Percentiles rank a stretch among this genome's conserved stretches.
phyloP scores from a whole-genome alignment of 305 asterid species.

The Fraxinus xanthoxyloides region DNA sequence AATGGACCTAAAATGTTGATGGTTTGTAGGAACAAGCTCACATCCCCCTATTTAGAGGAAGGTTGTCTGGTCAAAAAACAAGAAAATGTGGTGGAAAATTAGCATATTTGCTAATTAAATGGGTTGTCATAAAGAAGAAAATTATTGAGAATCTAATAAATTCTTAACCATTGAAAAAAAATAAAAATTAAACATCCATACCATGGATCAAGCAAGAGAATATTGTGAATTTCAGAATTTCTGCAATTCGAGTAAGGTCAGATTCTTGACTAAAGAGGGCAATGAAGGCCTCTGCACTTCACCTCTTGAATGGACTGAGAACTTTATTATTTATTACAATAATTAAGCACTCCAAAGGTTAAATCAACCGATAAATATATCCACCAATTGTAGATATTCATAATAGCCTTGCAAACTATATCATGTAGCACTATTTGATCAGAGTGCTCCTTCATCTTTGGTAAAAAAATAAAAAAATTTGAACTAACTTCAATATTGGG shows the following conservation, averaged over 20 bases:
- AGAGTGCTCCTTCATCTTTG: neutral
- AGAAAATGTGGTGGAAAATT: constrained; percentile 27
- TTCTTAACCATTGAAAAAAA: neutral
- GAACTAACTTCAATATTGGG: neutral
- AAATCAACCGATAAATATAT: neutral
- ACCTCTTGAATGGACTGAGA: neutral
- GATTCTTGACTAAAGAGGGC: neutral
- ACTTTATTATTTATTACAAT: neutral
- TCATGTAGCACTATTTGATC: neutral
- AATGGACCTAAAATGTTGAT: constrained; percentile 14
- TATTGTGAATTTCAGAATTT: neutral
- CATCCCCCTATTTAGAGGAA: constrained; percentile 43
- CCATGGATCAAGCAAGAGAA: neutral
- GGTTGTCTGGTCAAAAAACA: constrained; percentile 30
- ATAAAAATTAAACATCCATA: neutral
- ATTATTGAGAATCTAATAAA: neutral
- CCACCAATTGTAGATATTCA: neutral
- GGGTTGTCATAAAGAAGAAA: constrained; percentile 13
- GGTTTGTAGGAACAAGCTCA: constrained; percentile 19
- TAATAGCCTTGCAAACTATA: neutral
- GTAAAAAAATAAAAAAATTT: neutral
- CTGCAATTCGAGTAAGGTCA: neutral
- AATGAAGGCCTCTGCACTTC: neutral
- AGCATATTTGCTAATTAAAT: constrained; percentile 25
- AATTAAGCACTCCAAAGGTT: neutral